Base-by-base conservation (phyloP, 78 protist genomes). In the Isochrysis galbana region DNA sequence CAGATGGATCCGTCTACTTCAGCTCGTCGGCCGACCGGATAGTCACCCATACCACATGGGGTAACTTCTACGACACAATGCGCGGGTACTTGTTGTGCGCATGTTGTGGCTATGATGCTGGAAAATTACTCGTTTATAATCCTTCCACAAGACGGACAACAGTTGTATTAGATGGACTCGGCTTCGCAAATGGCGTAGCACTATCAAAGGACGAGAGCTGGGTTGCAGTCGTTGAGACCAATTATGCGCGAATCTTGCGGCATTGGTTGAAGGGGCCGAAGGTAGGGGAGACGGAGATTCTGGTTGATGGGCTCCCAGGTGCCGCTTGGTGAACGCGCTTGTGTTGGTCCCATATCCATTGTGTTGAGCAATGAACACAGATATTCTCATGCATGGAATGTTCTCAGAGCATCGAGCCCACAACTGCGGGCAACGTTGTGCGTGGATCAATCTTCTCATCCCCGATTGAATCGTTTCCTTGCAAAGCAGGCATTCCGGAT, bases 1-100 rank as follows among this genome's bases (percentile, higher is more conserved):
- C 44, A 3, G 22, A 11, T 39, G 82, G 82, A 7, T 3, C 36
- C 82, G 82, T 72, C 82, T 72, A 72, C 82, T 72, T 72, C 82
- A 34, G 29, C 82, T 2, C 44, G 29, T 72, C 82, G 29, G 4
- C 82, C 36, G 36, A n/a, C 44, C n/a, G 19, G 29, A 11, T 42
- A 25, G 82, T 72, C 29, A 42, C 21, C 2, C 44, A 36, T 21
- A 3, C 41, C n/a, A 0, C 44, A 42, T 14, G 21, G 77, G 44
- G 0, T 26, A 42, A 42, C 44, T 72, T 72, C 82, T 72, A 72
- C 82, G 82, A 72, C 82, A 72, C 82, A 25, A 72, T 72, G 82
- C 17, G 44, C 26, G 39, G 26, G 38, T 69, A 69, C 78, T 21
- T 69, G 39, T 38, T 10, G 5, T 32, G 38, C 38, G 1, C 0